Percentiles rank a stretch among this genome's conserved stretches.
These are phyloP conservation scores for Geranium brycei DNA, from an alignment of 345 rosid genomes.

Conservation along the genomic window DNA sequence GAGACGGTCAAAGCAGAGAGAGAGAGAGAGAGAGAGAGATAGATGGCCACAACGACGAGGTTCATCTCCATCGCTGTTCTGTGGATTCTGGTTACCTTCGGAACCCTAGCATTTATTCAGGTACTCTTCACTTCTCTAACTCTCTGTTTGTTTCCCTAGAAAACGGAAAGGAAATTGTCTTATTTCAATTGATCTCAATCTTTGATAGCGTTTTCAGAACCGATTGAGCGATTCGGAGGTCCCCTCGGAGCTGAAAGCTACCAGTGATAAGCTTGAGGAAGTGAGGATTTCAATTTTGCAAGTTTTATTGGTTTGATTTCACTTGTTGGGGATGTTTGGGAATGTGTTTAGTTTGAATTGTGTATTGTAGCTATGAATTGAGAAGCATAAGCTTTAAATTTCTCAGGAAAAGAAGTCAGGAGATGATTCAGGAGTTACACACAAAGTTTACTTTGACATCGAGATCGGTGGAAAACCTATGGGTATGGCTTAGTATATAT, in stretches of 20 bases:
- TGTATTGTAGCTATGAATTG: not conserved
- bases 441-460: slow-evolving; percentile 79
- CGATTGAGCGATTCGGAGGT: slow-evolving; percentile 39
- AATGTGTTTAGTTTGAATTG: slow-evolving; percentile 1
- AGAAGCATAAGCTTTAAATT: not conserved
- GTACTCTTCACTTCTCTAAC: slow-evolving; percentile 11
- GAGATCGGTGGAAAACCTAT: slow-evolving; percentile 73
- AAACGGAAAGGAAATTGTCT: not conserved
- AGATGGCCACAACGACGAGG: slow-evolving; percentile 47
- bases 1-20: not conserved
- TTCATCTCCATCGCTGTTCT: slow-evolving; percentile 31
- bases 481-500: slow-evolving; percentile 28
- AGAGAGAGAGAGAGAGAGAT: not conserved
- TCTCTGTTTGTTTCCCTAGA: slow-evolving; percentile 3
- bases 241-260: slow-evolving; percentile 25
- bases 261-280: slow-evolving; percentile 22
- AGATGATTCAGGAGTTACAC: slow-evolving; percentile 54
- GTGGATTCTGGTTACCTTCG: slow-evolving; percentile 49
- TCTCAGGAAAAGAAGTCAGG: slow-evolving; percentile 28
- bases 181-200: not conserved
- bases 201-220: slow-evolving; percentile 23
- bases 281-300: not conserved
- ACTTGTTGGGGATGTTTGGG: not conserved
- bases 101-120: slow-evolving; percentile 62
- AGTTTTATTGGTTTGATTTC: not conserved